Percentiles rank a stretch among this genome's conserved stretches.
Conservation (phyloP, 371 early-diverging fungal species). For the Mucor racemosus region DNA sequence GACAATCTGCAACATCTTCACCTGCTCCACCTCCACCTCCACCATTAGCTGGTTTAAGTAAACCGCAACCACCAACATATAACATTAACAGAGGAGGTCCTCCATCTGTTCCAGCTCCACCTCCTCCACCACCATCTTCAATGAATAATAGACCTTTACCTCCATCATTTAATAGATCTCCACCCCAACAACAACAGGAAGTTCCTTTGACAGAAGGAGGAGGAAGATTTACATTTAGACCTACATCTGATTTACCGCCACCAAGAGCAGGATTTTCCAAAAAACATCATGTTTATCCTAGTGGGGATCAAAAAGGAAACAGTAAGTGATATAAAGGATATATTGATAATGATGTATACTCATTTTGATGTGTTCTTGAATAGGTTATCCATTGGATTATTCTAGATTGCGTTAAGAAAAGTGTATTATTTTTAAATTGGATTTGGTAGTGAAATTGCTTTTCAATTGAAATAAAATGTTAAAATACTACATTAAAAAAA, state of each 20-base stretch:
- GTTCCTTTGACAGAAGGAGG: slow-evolving; percentile 39
- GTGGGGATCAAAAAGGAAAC: slow-evolving; percentile 45
- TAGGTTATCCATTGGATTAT: slow-evolving; percentile 37
- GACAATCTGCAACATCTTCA: not conserved
- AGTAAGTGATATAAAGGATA: slow-evolving; percentile 26
- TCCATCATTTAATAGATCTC: not conserved
- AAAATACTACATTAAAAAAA: not conserved
- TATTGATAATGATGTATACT: not conserved
- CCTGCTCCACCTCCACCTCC: not conserved
- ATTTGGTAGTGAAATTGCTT: not conserved
- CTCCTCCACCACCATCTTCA: slow-evolving; percentile 20
- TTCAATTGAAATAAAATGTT: not conserved
- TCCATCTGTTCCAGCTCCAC: slow-evolving; percentile 20
- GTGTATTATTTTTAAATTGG: not conserved
- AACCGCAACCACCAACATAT: not conserved
- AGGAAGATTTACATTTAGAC: slow-evolving; percentile 43
- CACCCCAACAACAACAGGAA: not conserved
- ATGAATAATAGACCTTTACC: slow-evolving; percentile 4
- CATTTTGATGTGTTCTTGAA: not conserved
- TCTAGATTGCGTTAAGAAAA: slow-evolving; percentile 11
- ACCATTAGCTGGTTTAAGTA: not conserved
- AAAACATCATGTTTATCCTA: slow-evolving; percentile 38
- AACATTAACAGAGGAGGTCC: not conserved
- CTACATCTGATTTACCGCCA: slow-evolving; percentile 35
- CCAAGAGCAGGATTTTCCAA: slow-evolving; percentile 30